phyloP scores from a whole-genome alignment of 208 protist genomes.

The Trypanosoma platydactyli region DNA sequence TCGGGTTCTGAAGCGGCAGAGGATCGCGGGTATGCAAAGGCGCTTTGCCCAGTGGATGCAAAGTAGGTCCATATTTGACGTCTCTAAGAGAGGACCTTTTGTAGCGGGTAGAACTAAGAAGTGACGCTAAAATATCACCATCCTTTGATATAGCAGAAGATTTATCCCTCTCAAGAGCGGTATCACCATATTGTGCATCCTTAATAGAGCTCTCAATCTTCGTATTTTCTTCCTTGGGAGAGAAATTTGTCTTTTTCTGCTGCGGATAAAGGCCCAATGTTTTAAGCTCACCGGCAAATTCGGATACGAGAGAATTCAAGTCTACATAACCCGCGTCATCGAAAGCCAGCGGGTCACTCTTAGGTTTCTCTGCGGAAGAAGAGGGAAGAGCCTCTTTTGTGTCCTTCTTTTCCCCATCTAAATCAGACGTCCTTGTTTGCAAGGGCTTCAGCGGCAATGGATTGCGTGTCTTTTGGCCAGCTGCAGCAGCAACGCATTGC shows the following conservation, averaged over 20 bases:
- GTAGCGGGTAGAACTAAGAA: constrained; percentile 69
- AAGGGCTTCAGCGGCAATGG: background rate
- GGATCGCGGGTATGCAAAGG: constrained; percentile 11
- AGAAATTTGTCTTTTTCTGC: constrained; percentile 24
- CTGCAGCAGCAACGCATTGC: constrained; percentile 8
- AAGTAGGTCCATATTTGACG: background rate
- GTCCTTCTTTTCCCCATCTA: background rate
- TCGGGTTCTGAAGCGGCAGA: background rate
- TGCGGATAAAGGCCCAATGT: constrained; percentile 41
- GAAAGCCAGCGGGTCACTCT: background rate
- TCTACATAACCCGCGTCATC: constrained; percentile 38
- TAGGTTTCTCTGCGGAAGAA: background rate
- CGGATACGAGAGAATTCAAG: constrained; percentile 71
- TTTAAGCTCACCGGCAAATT: constrained; percentile 72
- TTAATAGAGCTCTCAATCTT: background rate
- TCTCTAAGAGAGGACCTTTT: constrained; percentile 35
- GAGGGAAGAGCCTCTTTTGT: background rate
- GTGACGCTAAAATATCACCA: constrained; percentile 38
- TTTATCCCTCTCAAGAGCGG: background rate
- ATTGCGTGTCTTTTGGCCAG: background rate
- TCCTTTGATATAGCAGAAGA: background rate
- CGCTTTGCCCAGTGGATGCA: constrained; percentile 13
- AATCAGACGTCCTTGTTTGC: background rate
- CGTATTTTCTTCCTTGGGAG: background rate
- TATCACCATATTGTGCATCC: background rate